Evolutionary conservation across 352 stramenopile species (phyloP).

Genomic region (Phytopythium cucurbitacearum): DNA sequence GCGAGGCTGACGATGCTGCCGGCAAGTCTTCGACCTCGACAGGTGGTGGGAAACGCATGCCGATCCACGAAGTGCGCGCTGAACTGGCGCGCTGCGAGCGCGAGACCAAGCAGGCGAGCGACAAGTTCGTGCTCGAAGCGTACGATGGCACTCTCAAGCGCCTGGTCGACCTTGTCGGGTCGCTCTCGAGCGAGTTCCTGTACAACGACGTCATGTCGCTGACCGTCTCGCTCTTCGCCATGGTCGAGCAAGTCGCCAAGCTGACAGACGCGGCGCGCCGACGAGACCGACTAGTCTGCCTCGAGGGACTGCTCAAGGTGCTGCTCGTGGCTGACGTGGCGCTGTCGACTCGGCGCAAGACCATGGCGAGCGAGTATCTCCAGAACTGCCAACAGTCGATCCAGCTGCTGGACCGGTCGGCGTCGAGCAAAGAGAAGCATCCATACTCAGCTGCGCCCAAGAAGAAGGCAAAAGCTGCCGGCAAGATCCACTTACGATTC

Average conservation of each 20-base stretch:
- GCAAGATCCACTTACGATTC: conserved; percentile 38
- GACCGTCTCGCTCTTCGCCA: conserved; percentile 26
- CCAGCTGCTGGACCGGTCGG: conserved; percentile 18
- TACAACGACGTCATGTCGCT: conserved; percentile 29
- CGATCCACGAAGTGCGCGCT: conserved; percentile 12
- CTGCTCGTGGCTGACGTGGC: conserved; percentile 23
- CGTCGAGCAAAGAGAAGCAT: background rate
- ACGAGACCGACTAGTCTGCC: conserved; percentile 40
- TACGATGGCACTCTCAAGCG: conserved; percentile 43
- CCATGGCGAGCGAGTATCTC: conserved; percentile 35
- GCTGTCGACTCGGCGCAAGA: conserved; percentile 20
- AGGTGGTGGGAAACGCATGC: background rate
- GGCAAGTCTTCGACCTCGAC: background rate
- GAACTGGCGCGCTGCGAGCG: conserved; percentile 20
- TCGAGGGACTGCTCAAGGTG: conserved; percentile 37
- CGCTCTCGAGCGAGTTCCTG: conserved; percentile 29
- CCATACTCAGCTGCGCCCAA: background rate
- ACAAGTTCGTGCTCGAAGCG: conserved; percentile 32
- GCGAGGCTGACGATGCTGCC: conserved; percentile 9
- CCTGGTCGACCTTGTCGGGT: conserved; percentile 41
- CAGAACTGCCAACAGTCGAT: conserved; percentile 41
- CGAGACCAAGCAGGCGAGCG: conserved; percentile 12
- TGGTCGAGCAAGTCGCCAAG: conserved; percentile 42
- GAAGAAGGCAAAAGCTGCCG: background rate
- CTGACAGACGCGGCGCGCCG: conserved; percentile 28